These are phyloP conservation scores for Trametes elegans DNA, from an alignment of 768 basidiomycete species.

Conservation along the genomic window DNA sequence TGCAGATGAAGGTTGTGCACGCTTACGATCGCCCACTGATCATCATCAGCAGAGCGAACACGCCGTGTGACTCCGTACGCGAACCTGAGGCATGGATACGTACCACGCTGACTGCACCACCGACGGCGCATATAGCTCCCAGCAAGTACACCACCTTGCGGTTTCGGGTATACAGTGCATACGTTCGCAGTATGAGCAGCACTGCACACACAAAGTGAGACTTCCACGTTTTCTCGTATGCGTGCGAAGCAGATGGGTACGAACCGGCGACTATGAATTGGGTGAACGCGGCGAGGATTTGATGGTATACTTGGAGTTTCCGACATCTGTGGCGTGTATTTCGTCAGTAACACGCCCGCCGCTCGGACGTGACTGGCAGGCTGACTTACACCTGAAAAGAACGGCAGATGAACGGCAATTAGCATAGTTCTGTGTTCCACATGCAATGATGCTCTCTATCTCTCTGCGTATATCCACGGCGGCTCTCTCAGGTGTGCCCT, in stretches of 20 bases:
- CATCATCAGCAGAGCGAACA: not conserved
- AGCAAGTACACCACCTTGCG: not conserved
- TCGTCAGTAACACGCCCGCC: too few relatives aligned
- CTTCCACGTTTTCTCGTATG: too few relatives aligned
- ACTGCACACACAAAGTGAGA: not conserved
- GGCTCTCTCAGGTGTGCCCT: too few relatives aligned
- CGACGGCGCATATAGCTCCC: not conserved
- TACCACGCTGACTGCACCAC: constrained; percentile 4
- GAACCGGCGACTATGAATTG: constrained; percentile 1
- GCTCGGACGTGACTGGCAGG: too few relatives aligned
- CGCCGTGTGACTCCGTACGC: too few relatives aligned
- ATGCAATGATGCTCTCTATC: too few relatives aligned
- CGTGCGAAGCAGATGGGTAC: too few relatives aligned
- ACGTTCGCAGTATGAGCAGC: constrained; percentile 3
- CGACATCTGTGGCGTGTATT: not conserved
- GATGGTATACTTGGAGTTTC: constrained; percentile 2
- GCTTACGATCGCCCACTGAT: constrained; percentile 8
- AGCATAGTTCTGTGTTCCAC: too few relatives aligned
- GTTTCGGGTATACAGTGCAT: constrained; percentile 5
- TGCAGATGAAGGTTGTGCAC: not conserved
- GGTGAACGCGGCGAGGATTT: constrained; percentile 2
- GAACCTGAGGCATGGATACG: not conserved
- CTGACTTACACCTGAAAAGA: too few relatives aligned
- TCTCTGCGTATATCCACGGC: too few relatives aligned
- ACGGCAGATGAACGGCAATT: too few relatives aligned